phyloP scores from a whole-genome alignment of 495 filamentous ascomycete species.

The Talaromyces thailandensis region DNA sequence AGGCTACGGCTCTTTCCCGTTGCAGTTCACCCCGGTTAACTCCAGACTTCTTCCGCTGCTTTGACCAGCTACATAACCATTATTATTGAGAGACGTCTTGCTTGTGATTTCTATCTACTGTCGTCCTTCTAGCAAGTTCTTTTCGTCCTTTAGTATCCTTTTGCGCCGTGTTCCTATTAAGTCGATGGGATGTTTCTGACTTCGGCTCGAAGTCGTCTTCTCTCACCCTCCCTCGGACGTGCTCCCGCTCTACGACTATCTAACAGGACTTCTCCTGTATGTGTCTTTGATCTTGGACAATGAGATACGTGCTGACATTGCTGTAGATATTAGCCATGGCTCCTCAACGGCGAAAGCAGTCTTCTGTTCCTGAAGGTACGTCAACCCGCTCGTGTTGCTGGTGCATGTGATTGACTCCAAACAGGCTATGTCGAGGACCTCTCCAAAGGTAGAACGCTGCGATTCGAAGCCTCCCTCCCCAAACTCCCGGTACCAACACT shows the following conservation, averaged over 20 bases:
- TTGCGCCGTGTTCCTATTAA: background rate
- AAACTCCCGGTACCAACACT: conserved; percentile 84
- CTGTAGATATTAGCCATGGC: conserved; percentile 34
- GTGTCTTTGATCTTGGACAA: background rate
- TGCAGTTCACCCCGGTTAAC: background rate
- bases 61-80: background rate
- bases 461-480: conserved; percentile 93
- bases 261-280: conserved; percentile 6
- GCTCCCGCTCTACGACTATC: conserved; percentile 4
- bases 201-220: conserved; percentile 38
- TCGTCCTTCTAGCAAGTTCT: background rate
- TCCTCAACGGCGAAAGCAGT: conserved; percentile 29
- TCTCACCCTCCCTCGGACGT: conserved; percentile 11
- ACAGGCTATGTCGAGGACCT: conserved; percentile 86
- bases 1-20: conserved; percentile 1
- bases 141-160: conserved; percentile 7
- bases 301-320: background rate
- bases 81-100: background rate
- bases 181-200: conserved; percentile 37
- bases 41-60: background rate
- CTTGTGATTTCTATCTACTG: background rate
- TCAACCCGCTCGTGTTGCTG: background rate
- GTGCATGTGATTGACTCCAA: background rate
- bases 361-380: conserved; percentile 40
- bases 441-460: conserved; percentile 85